Evolutionary conservation across 495 filamentous ascomycete genomes (phyloP), one percentile per base, ranked within the genome.

Genomic region (Tetracladium setigerum): DNA sequence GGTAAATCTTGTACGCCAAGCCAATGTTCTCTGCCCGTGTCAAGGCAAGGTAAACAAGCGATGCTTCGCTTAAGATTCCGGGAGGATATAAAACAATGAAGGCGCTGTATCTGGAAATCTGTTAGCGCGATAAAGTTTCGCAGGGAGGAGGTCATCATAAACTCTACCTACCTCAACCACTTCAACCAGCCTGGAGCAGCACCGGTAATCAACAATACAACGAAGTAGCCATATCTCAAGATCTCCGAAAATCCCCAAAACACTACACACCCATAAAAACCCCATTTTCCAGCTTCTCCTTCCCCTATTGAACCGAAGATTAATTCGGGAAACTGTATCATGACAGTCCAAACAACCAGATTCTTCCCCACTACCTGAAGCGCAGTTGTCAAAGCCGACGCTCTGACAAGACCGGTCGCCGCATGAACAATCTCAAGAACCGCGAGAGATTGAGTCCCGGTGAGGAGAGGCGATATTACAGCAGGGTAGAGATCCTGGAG

Each of bases 331-430:
- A 50, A 50, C n/a, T 27, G 30, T 1, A 19, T 15, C 41, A 46
- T 31, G 12, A 50, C 41, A 15, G 47, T 50, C 47, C 47, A 50
- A 13, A 50, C 10, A n/a, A 50, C 41, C 14, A 50, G 39, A 19
- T 50, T 50, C 31, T 41, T 17, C 6, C 41, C 47, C 27, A 32
- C 47, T 22, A 50, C 40, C 47, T 50, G 41, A 10, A 50, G 41
- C 30, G 47, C 47, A 30, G 41, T 35, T n/a, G 47, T 30, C 2
- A 12, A 19, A 2, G 40, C 30, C 41, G 41, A 50, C 0, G 41
- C 17, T 13, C 40, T 27, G 39, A 50, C 47, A 16, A 50, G 47
- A 15, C 47, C 47, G 3, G 45, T 18, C 1, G 18, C 7, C 0
- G 41, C 32, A 15, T 50, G 41, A 12, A 19, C 7, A 1, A 50